Evolutionary conservation across 495 filamentous ascomycete genomes (phyloP), one percentile per base, ranked within the genome.

Genomic region (Penicillium paxilli): DNA sequence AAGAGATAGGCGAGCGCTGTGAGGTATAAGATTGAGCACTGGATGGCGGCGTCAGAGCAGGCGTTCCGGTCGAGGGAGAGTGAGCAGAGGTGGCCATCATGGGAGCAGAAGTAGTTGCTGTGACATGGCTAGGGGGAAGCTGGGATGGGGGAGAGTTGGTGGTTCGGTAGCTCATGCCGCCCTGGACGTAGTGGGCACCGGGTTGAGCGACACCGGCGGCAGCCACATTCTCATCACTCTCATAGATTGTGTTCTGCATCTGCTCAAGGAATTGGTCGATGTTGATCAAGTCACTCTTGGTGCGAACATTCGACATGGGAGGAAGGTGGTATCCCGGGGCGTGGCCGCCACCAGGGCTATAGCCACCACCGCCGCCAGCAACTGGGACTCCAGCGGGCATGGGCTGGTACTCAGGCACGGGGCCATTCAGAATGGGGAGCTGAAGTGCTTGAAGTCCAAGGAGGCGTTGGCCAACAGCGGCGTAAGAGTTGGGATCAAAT

Each of bases 231-330:
- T 89, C 88, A 20, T 91, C 85, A 62, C 84, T 93, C 70, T 97
- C 93, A 66, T 97, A 98, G 23, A 97, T 88, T 7, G 93, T 96
- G 56, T 85, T 81, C 63, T 96, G 92, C 80, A 98, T 91, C 71
- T 96, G 90, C 70, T 96, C 90, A 32, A 99, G 80, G 74, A 96
- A 87, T 54, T 91, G 86, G 70, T 98, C 93, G 65, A 96, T 89
- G 66, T 92, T 87, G 64, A 92, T 78, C 21, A 99, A 77, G 58
- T 99, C 93, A 59, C 83, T 90, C 83, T 98, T 97, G 49, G 91
- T 96, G 56, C 91, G 84, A 32, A 96, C 77, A 54, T 95, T 92
- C 14, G 87, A 85, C 79, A 93, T 87, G 6, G 87, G 84, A 20
- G 93, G 93, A 19, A 98, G 79, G 37, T 86, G 81, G 64, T 92